Percentiles rank a stretch among this genome's conserved stretches.
These are phyloP conservation scores for Stagonosporopsis vannaccii DNA, from an alignment of 2,329 filamentous ascomycete genomes.

Conservation along the genomic window DNA sequence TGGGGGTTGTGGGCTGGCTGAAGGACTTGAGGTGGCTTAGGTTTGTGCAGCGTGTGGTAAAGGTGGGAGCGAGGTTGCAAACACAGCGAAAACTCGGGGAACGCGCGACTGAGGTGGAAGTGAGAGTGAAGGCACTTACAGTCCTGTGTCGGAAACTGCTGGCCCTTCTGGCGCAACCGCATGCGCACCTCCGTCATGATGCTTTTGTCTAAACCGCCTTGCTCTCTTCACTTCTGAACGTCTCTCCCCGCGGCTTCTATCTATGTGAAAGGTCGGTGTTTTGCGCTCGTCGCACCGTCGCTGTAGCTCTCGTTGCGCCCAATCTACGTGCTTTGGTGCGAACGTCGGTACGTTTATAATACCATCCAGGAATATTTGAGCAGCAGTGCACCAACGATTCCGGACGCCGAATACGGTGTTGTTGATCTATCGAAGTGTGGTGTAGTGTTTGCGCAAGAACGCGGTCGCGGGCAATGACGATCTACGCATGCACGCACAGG, in stretches of 20 bases:
- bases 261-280: not conserved
- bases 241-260: not conserved
- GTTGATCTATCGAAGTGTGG: not conserved
- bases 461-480: slow-evolving; percentile 18
- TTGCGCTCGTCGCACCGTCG: not conserved
- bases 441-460: slow-evolving; percentile 5
- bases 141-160: slow-evolving; percentile 55
- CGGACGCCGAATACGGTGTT: not conserved
- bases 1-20: not conserved
- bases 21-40: not conserved
- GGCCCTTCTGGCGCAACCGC: slow-evolving; percentile 56
- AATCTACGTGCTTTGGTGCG: not conserved
- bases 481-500: slow-evolving; percentile 20
- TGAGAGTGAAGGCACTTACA: slow-evolving; percentile 37
- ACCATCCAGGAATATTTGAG: not conserved
- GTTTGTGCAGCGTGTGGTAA: not conserved
- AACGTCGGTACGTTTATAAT: no score
- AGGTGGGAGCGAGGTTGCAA: not conserved
- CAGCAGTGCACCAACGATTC: not conserved
- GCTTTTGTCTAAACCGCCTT: not conserved
- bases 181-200: slow-evolving; percentile 59
- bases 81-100: not conserved
- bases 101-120: not conserved
- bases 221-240: not conserved
- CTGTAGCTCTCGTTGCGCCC: not conserved